Conservation (phyloP, 2,329 filamentous ascomycete species). For the Kalaharituber pfeilii region DNA sequence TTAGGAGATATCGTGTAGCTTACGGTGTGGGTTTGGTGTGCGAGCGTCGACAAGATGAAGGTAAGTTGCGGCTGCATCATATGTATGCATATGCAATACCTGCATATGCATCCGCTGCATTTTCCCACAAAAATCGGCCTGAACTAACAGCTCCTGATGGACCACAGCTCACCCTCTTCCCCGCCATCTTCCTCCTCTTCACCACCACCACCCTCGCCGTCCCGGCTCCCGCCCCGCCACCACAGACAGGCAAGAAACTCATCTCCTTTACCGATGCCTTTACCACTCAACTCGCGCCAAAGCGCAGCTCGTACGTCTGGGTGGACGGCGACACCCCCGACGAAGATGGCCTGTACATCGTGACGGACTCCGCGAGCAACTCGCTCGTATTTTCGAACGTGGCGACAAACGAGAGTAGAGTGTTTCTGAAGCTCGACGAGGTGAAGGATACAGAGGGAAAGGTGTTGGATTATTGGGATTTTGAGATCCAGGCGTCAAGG, state of each 20-base stretch:
- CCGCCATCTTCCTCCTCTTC: constrained; percentile 1
- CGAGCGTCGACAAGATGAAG: no score
- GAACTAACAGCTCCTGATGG: no score
- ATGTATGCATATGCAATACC: no score
- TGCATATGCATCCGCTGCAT: no score
- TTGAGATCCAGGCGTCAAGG: constrained; percentile 40
- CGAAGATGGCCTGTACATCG: constrained; percentile 15
- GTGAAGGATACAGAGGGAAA: constrained; percentile 33
- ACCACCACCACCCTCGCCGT: not conserved
- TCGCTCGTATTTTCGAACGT: constrained; percentile 43
- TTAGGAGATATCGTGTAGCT: no score
- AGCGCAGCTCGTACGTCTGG: constrained; percentile 17
- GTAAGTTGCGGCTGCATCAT: no score
- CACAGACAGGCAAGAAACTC: constrained; percentile 16
- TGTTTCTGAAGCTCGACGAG: constrained; percentile 41
- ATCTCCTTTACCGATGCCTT: constrained; percentile 21
- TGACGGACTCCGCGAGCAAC: constrained; percentile 4
- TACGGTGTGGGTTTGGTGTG: no score
- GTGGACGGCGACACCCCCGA: not conserved
- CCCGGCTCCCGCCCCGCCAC: not conserved
- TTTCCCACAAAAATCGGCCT: no score
- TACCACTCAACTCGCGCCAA: constrained; percentile 16
- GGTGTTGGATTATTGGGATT: constrained; percentile 31
- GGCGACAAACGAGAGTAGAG: constrained; percentile 38
- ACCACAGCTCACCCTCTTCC: no score